Evolutionary conservation across 441 rosid genomes (phyloP).

Genomic region (Populus hybrid): DNA sequence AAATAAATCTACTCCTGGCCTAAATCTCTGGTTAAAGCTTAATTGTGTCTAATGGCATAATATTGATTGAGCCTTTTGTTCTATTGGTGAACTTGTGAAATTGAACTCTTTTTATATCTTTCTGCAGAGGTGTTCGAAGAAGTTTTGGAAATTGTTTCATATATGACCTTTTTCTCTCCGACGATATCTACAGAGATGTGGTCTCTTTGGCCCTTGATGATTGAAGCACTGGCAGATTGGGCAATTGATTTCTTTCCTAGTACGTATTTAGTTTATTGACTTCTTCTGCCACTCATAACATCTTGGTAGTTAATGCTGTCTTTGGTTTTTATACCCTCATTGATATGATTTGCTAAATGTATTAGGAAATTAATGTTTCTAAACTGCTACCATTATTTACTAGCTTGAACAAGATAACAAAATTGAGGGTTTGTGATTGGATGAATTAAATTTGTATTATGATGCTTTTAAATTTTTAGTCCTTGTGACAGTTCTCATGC

Average conservation of each 20-base stretch:
- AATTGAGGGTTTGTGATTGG: not conserved
- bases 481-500: slow-evolving; percentile 16
- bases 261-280: slow-evolving; percentile 31
- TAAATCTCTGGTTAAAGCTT: not conserved
- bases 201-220: slow-evolving; percentile 96
- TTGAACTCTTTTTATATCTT: slow-evolving; percentile 6
- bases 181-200: slow-evolving; percentile 94
- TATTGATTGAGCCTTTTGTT: not conserved
- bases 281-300: not conserved
- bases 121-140: slow-evolving; percentile 97
- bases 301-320: not conserved
- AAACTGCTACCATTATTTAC: not conserved
- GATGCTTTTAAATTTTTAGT: not conserved
- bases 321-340: not conserved
- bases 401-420: not conserved
- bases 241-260: slow-evolving; percentile 98
- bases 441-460: not conserved
- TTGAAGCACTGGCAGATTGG: slow-evolving; percentile 93
- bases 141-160: slow-evolving; percentile 89
- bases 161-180: slow-evolving; percentile 95
- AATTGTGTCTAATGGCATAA: not conserved
- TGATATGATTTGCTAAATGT: not conserved
- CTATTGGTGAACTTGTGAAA: not conserved
- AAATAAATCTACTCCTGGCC: not conserved
- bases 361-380: not conserved